These are phyloP conservation scores for Aspergillus sp. DNA, from an alignment of 2,329 filamentous ascomycete genomes.

Conservation along the genomic window DNA sequence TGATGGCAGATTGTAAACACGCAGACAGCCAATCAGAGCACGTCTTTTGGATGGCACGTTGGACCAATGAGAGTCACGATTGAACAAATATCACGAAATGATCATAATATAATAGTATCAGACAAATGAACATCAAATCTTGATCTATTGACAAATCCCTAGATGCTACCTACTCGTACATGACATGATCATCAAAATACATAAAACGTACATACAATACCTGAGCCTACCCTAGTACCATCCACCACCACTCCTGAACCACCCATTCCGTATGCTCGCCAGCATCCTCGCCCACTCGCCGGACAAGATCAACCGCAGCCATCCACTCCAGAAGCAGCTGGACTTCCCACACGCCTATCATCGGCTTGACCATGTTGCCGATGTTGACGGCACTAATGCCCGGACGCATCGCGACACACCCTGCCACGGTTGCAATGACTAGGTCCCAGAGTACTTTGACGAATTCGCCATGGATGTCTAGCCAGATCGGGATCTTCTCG, in stretches of 20 bases:
- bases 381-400: slow-evolving; percentile 33
- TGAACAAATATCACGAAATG: too few species aligned
- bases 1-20: too few species aligned
- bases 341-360: slow-evolving; percentile 39
- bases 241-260: slow-evolving; percentile 40
- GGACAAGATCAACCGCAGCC: slow-evolving; percentile 18
- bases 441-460: slow-evolving; percentile 37
- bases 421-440: slow-evolving; percentile 36
- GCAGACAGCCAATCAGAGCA: too few species aligned
- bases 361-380: slow-evolving; percentile 33
- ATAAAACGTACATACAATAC: neutral
- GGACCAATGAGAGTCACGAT: too few species aligned
- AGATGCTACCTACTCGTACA: neutral
- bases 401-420: slow-evolving; percentile 37
- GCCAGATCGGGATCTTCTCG: slow-evolving; percentile 42
- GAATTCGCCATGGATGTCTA: slow-evolving; percentile 42
- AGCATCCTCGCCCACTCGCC: slow-evolving; percentile 2
- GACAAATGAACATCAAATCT: too few species aligned
- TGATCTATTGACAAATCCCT: too few species aligned
- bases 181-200: neutral
- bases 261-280: slow-evolving; percentile 21
- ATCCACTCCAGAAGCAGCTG: slow-evolving; percentile 38
- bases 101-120: too few species aligned
- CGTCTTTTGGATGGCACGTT: too few species aligned
- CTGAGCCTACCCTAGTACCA: slow-evolving; percentile 18